Evolutionary conservation across 1,139 yeast genomes (phyloP).

Genomic region (Geotrichum australiense): DNA sequence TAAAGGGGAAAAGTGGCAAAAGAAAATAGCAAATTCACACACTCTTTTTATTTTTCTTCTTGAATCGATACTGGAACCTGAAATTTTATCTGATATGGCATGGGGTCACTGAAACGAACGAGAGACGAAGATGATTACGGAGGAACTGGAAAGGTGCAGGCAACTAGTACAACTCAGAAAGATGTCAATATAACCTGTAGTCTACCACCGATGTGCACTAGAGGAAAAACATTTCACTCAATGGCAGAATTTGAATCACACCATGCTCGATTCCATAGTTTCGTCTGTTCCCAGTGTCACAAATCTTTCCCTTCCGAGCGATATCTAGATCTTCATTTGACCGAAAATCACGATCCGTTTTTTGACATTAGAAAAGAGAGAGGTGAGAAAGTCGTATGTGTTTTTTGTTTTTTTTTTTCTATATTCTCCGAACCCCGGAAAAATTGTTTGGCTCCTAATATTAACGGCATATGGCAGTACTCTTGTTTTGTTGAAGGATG

Average conservation of each 20-base stretch:
- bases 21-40: background rate
- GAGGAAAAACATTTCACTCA: slow-evolving; percentile 5
- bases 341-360: slow-evolving; percentile 51
- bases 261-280: slow-evolving; percentile 22
- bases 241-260: slow-evolving; percentile 24
- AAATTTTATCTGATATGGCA: too few relatives aligned
- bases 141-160: background rate
- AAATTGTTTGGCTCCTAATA: background rate
- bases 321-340: slow-evolving; percentile 44
- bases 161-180: background rate
- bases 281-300: slow-evolving; percentile 40
- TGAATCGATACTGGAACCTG: too few relatives aligned
- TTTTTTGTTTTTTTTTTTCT: background rate
- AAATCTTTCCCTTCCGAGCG: slow-evolving; percentile 40
- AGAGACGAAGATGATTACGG: background rate
- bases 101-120: slow-evolving; percentile 1
- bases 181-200: slow-evolving; percentile 13
- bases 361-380: slow-evolving; percentile 34
- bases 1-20: background rate
- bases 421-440: background rate
- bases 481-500: slow-evolving; percentile 42
- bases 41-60: background rate
- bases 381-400: slow-evolving; percentile 35
- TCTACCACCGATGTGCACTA: slow-evolving; percentile 15
- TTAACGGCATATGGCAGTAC: slow-evolving; percentile 23